Conservation (phyloP, 768 basidiomycete genomes). For the Ramaria sp. region DNA sequence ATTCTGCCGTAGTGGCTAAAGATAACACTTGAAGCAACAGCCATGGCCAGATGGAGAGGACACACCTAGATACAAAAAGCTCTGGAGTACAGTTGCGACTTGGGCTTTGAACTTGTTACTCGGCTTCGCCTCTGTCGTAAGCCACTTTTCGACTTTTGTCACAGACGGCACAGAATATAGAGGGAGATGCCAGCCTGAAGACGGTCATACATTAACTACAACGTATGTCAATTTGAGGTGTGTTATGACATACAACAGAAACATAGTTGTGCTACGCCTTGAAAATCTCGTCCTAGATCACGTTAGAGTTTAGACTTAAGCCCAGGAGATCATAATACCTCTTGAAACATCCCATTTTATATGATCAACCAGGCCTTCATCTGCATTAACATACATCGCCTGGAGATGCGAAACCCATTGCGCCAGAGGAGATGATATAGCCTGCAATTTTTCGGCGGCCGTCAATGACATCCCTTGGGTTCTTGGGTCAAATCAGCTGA, state of each 20-base stretch:
- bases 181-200: slow-evolving; percentile 20
- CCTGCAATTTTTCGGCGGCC: slow-evolving; percentile 62
- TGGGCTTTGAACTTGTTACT: slow-evolving; percentile 36
- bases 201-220: too few relatives aligned
- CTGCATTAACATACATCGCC: slow-evolving; percentile 40
- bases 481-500: background rate
- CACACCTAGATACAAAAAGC: slow-evolving; percentile 18
- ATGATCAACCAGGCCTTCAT: slow-evolving; percentile 44
- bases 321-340: background rate
- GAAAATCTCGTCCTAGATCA: slow-evolving; percentile 53
- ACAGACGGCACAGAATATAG: slow-evolving; percentile 37
- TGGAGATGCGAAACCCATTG: slow-evolving; percentile 56
- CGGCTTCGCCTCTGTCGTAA: slow-evolving; percentile 27
- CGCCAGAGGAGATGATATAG: slow-evolving; percentile 61
- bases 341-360: slow-evolving; percentile 41
- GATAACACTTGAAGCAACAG: slow-evolving; percentile 26
- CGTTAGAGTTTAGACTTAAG: background rate
- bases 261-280: slow-evolving; percentile 58
- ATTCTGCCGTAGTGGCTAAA: slow-evolving; percentile 32
- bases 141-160: slow-evolving; percentile 42
- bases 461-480: slow-evolving; percentile 5
- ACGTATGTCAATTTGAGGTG: too few relatives aligned
- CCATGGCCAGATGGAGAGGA: slow-evolving; percentile 1
- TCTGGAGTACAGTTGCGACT: slow-evolving; percentile 42
- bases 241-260: slow-evolving; percentile 43